Evolutionary conservation across 352 stramenopile species (phyloP).

Genomic region (Phytophthora gonapodyides): DNA sequence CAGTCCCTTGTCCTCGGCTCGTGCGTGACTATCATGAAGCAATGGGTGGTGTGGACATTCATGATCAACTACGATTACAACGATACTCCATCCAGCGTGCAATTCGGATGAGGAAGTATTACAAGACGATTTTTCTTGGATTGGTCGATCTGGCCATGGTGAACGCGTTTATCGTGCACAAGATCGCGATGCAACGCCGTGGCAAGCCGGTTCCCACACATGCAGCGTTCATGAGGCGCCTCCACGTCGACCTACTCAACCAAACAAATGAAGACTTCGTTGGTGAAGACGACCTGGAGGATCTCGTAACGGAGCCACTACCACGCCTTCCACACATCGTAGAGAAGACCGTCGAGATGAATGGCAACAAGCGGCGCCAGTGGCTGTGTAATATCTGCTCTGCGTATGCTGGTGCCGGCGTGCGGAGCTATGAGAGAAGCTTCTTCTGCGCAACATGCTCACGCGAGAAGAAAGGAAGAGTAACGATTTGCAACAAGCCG

Average conservation of each 20-base stretch:
- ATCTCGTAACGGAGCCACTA: conserved; percentile 10
- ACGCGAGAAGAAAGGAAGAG: conserved; percentile 5
- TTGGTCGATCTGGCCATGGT: conserved; percentile 30
- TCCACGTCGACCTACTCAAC: background rate
- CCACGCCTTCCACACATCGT: background rate
- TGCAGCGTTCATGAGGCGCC: background rate
- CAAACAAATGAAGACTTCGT: conserved; percentile 13
- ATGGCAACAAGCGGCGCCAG: conserved; percentile 23
- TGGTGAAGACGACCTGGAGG: background rate
- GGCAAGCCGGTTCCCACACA: conserved; percentile 1
- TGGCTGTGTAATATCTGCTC: conserved; percentile 33
- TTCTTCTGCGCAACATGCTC: conserved; percentile 23
- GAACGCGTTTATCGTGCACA: conserved; percentile 31
- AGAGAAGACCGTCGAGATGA: conserved; percentile 21
- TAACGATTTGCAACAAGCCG: conserved; percentile 22
- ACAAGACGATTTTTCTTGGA: conserved; percentile 34
- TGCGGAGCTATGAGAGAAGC: conserved; percentile 25
- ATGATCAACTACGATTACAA: conserved; percentile 19
- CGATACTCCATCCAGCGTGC: conserved; percentile 21
- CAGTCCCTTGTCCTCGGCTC: background rate
- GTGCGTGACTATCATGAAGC: conserved; percentile 5
- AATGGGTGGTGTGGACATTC: conserved; percentile 2
- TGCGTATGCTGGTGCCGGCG: conserved; percentile 9
- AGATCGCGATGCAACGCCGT: background rate
- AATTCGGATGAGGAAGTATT: conserved; percentile 22